Evolutionary conservation across 768 basidiomycete genomes (phyloP).

Genomic region (Auricularia auricula-judae): DNA sequence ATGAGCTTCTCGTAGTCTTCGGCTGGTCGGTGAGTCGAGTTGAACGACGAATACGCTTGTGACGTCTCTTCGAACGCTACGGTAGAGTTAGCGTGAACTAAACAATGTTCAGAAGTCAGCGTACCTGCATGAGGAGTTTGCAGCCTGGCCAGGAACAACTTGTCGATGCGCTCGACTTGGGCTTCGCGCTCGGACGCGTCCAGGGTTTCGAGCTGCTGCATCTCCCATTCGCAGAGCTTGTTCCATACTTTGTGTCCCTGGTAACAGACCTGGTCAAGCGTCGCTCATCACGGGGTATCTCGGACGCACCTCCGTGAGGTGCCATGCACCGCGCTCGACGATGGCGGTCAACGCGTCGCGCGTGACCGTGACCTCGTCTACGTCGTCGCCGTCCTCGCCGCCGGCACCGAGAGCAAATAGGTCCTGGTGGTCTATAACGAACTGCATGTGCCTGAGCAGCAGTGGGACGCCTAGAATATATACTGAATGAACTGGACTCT

Average conservation of each 20-base stretch:
- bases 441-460: slow-evolving; percentile 55
- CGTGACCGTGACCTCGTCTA: slow-evolving; percentile 47
- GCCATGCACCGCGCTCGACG: slow-evolving; percentile 43
- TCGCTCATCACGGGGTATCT: background rate
- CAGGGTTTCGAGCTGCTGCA: slow-evolving; percentile 48
- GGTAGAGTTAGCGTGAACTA: background rate
- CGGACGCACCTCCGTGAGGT: slow-evolving; percentile 49
- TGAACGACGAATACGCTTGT: slow-evolving; percentile 81
- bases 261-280: background rate
- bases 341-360: slow-evolving; percentile 41
- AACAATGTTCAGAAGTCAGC: background rate
- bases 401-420: slow-evolving; percentile 25
- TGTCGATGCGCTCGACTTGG: slow-evolving; percentile 42
- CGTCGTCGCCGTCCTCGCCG: slow-evolving; percentile 24
- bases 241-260: slow-evolving; percentile 71
- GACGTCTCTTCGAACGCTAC: slow-evolving; percentile 75
- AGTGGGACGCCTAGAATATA: slow-evolving; percentile 55
- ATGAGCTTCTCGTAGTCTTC: slow-evolving; percentile 70
- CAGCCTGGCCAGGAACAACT: slow-evolving; percentile 54
- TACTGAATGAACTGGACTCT: slow-evolving; percentile 13
- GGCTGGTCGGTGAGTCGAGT: slow-evolving; percentile 62
- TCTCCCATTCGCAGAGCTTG: slow-evolving; percentile 60
- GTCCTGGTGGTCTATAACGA: slow-evolving; percentile 30
- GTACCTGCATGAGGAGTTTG: slow-evolving; percentile 67
- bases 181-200: slow-evolving; percentile 1